phyloP scores from a whole-genome alignment of 2,329 filamentous ascomycete species.

The Diatrype stigma region DNA sequence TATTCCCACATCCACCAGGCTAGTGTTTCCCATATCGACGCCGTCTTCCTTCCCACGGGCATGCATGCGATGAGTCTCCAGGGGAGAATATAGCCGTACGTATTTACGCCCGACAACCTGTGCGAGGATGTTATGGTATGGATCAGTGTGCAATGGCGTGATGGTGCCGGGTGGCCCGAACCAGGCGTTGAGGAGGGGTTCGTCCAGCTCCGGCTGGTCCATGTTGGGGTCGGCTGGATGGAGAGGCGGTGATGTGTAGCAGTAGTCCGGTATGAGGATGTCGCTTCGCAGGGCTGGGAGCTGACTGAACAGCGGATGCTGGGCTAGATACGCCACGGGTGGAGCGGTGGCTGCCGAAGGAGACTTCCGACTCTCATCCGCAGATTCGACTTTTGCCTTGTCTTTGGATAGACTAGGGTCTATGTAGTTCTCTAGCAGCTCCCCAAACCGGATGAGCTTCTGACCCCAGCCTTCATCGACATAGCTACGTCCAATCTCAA shows the following conservation, averaged over 20 bases:
- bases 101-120: conserved; percentile 92
- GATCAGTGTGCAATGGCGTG: conserved; percentile 89
- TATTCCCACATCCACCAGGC: conserved; percentile 68
- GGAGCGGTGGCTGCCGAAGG: neutral
- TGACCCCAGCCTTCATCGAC: conserved; percentile 84
- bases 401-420: conserved; percentile 19
- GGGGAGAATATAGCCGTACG: conserved; percentile 77
- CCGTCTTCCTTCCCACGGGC: conserved; percentile 62
- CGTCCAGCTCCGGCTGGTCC: conserved; percentile 40
- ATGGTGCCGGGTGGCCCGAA: conserved; percentile 85
- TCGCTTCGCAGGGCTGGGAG: conserved; percentile 73
- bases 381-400: neutral
- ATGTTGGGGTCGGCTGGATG: conserved; percentile 37
- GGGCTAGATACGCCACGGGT: conserved; percentile 77
- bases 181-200: conserved; percentile 83
- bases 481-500: conserved; percentile 84
- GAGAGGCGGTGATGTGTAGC: conserved; percentile 65
- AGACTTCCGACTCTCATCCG: neutral
- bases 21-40: conserved; percentile 92
- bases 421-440: conserved; percentile 66
- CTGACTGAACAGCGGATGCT: conserved; percentile 82
- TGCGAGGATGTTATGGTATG: conserved; percentile 86
- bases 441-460: conserved; percentile 67
- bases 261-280: conserved; percentile 78
- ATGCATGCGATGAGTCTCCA: conserved; percentile 52